These are phyloP conservation scores for Coemansia sp. DNA, from an alignment of 371 early-diverging fungal species.

Conservation along the genomic window DNA sequence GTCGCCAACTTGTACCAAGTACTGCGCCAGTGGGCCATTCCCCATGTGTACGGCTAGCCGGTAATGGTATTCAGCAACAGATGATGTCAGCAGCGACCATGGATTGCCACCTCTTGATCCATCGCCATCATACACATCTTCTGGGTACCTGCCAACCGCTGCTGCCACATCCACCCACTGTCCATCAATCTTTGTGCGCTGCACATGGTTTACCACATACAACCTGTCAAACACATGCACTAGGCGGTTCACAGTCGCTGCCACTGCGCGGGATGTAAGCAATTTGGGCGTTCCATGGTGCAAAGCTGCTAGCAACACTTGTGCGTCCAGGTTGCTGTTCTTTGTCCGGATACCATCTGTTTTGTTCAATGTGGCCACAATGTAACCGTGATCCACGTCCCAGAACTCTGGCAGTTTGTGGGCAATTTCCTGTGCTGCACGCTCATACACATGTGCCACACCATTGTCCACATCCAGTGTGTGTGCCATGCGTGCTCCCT, in stretches of 20 bases:
- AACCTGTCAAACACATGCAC: slow-evolving; percentile 52
- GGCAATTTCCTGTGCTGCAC: not conserved
- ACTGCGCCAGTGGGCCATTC: slow-evolving; percentile 2
- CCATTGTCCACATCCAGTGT: slow-evolving; percentile 13
- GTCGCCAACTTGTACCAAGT: slow-evolving; percentile 57
- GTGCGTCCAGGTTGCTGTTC: slow-evolving; percentile 58
- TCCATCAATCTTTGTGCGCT: slow-evolving; percentile 19
- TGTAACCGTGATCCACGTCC: slow-evolving; percentile 42
- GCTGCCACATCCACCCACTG: slow-evolving; percentile 43
- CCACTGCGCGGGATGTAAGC: slow-evolving; percentile 39
- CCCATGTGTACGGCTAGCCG: slow-evolving; percentile 21
- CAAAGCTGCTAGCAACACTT: slow-evolving; percentile 62
- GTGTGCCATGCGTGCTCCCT: slow-evolving; percentile 54
- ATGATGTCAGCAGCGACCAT: slow-evolving; percentile 68
- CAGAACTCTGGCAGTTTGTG: slow-evolving; percentile 50
- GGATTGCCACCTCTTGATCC: slow-evolving; percentile 63
- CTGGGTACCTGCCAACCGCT: slow-evolving; percentile 72
- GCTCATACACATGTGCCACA: slow-evolving; percentile 25
- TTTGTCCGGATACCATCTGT: slow-evolving; percentile 52
- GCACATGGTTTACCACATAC: slow-evolving; percentile 59
- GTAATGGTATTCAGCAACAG: slow-evolving; percentile 67
- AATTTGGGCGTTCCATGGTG: slow-evolving; percentile 39
- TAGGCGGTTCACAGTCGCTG: slow-evolving; percentile 57
- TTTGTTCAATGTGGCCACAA: slow-evolving; percentile 52
- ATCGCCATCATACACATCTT: slow-evolving; percentile 70